Conservation (phyloP, 345 rosid species). For the Sapria himalayana region DNA sequence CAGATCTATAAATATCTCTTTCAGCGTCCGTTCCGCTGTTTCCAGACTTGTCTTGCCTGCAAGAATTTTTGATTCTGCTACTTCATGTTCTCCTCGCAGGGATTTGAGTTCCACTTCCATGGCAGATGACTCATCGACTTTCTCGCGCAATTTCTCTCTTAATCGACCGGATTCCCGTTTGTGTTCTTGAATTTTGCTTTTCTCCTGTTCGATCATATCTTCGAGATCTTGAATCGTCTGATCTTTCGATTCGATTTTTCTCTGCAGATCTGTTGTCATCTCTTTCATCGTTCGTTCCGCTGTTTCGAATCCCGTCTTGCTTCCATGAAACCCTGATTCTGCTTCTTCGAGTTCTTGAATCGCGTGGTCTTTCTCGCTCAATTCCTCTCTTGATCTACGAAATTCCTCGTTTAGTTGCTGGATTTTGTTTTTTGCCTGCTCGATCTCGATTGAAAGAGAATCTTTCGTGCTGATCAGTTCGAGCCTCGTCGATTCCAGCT, state of each 20-base stretch:
- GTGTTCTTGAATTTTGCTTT: constrained; percentile 27
- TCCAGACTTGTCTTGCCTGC: constrained; percentile 22
- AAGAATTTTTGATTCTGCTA: constrained; percentile 24
- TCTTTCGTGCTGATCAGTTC: constrained; percentile 26
- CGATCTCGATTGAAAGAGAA: constrained; percentile 32
- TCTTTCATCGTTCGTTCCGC: constrained; percentile 31
- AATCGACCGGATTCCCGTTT: constrained; percentile 20
- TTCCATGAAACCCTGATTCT: constrained; percentile 24
- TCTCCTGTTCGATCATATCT: constrained; percentile 38
- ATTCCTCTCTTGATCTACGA: constrained; percentile 22
- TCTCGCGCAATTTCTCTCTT: constrained; percentile 26
- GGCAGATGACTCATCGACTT: constrained; percentile 31
- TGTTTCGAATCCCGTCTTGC: constrained; percentile 18
- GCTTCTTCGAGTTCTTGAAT: constrained; percentile 20
- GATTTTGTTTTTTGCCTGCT: constrained; percentile 20
- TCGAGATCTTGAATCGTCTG: constrained; percentile 26
- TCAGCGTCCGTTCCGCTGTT: too few relatives aligned
- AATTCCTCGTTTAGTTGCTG: constrained; percentile 23
- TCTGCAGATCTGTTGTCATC: constrained; percentile 20
- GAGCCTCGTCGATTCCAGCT: constrained; percentile 56
- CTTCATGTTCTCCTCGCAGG: constrained; percentile 15
- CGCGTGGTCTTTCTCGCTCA: constrained; percentile 34
- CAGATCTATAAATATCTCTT: too few relatives aligned
- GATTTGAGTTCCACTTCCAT: constrained; percentile 35
- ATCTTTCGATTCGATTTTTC: constrained; percentile 19